phyloP scores from a whole-genome alignment of 2,329 filamentous ascomycete species.

The Fragosphaeria purpurea region DNA sequence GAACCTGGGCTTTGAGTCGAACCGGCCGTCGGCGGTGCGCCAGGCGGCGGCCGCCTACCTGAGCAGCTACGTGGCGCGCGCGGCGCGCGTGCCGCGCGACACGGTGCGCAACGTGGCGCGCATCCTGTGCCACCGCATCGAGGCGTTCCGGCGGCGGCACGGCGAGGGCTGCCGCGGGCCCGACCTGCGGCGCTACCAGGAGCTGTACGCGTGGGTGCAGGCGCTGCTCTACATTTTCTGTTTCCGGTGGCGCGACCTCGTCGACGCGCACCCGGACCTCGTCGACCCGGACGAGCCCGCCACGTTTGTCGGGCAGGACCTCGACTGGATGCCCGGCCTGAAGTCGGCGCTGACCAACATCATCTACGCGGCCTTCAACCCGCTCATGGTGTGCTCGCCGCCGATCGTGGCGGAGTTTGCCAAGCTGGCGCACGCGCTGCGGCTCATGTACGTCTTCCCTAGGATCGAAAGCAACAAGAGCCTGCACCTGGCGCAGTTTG shows the following conservation, averaged over 20 bases:
- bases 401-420: conserved; percentile 88
- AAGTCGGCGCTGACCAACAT: conserved; percentile 65
- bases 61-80: conserved; percentile 86
- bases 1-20: conserved; percentile 59
- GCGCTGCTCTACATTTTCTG: conserved; percentile 91
- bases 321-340: conserved; percentile 66
- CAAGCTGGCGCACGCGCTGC: conserved; percentile 72
- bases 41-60: conserved; percentile 87
- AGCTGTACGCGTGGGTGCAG: conserved; percentile 83
- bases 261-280: conserved; percentile 48
- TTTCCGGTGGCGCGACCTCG: conserved; percentile 92
- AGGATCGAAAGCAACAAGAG: conserved; percentile 89
- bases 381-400: conserved; percentile 87
- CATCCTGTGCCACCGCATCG: conserved; percentile 67
- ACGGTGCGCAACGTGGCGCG: conserved; percentile 76
- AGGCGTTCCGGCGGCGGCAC: conserved; percentile 61
- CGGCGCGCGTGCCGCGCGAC: conserved; percentile 65
- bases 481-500: conserved; percentile 64
- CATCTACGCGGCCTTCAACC: conserved; percentile 84
- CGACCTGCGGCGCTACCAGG: conserved; percentile 70
- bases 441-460: conserved; percentile 81
- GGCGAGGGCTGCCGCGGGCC: conserved; percentile 71
- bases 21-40: conserved; percentile 61
- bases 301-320: conserved; percentile 57
- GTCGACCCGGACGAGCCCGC: conserved; percentile 53